Evolutionary conservation across 2,329 filamentous ascomycete genomes (phyloP), one percentile per base, ranked within the genome.

Genomic region (Calonectria henricotiae): DNA sequence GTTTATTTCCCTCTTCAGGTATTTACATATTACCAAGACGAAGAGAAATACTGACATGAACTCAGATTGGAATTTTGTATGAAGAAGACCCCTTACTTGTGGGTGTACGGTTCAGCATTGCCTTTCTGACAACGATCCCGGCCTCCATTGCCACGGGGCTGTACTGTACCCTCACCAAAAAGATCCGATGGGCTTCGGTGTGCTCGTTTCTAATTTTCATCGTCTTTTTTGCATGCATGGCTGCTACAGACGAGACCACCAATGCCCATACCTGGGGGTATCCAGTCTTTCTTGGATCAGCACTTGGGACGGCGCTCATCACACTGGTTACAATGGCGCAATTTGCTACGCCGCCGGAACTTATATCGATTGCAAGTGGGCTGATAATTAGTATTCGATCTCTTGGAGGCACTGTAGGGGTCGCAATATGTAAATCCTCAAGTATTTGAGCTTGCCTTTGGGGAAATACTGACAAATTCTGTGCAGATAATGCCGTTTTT

Each of bases 1-100:
- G 71, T 78, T 65, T 85, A 85, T 74, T 84, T 84, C 44, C 79
- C 82, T n/a, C 83, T 82, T 60, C 76, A 85, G 73, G 69, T 72
- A 71, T 30, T 15, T 5, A 30, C n/a, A 15, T 20, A 12, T 30
- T 15, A 4, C 5, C 30, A 23, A 8, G 1, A 25, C 20, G 8
- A 32, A 12, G 5, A n/a, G 30, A 1, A 43, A 17, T 41, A 32
- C 68, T 70, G 23, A 67, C 44, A 44, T 17, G 2, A 35, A 27
- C 43, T n/a, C 15, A 71, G 71, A 47, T 68, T 35, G 39, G 73
- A 41, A 71, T 83, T 1, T 67, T 84, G 6, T 84, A 83, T 67
- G 82, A 84, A 68, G 75, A 74, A 0, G 82, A 83, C 66, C 64
- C 76, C 7, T 73, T 85, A 2, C 70, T 81, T 8, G 77, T 79